phyloP scores from a whole-genome alignment of 495 filamentous ascomycete species.

The Annulohypoxylon nitens region DNA sequence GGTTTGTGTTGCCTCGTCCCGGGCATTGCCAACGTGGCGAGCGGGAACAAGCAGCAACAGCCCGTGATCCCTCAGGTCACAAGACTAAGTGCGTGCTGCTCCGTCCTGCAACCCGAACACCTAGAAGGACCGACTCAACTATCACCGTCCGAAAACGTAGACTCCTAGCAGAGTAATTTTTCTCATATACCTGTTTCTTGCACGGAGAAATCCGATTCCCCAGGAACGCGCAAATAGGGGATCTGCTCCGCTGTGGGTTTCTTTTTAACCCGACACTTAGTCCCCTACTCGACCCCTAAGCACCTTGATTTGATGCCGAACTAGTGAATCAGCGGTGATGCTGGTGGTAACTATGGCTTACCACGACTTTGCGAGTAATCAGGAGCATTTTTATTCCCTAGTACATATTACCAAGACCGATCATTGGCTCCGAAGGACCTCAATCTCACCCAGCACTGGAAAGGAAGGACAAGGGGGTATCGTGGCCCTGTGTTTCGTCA shows the following conservation, averaged over 20 bases:
- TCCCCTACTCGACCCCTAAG: slow-evolving; percentile 11
- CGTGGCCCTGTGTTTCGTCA: slow-evolving; percentile 49
- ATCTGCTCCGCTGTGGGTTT: slow-evolving; percentile 21
- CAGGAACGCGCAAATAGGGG: slow-evolving; percentile 29
- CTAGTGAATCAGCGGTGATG: slow-evolving; percentile 17
- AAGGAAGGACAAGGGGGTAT: slow-evolving; percentile 43
- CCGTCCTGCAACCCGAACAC: slow-evolving; percentile 41
- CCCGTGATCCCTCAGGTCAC: slow-evolving; percentile 41
- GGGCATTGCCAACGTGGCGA: slow-evolving; percentile 42
- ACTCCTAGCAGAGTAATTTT: slow-evolving; percentile 24
- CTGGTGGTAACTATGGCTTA: slow-evolving; percentile 3
- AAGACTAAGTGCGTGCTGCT: slow-evolving; percentile 37
- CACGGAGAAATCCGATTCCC: slow-evolving; percentile 11
- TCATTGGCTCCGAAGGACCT: slow-evolving; percentile 1
- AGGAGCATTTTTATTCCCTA: slow-evolving; percentile 23
- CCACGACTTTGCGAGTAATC: not conserved
- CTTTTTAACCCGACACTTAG: slow-evolving; percentile 11
- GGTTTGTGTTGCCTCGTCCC: slow-evolving; percentile 42
- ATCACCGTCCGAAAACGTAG: slow-evolving; percentile 38
- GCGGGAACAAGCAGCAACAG: slow-evolving; percentile 30
- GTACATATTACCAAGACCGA: slow-evolving; percentile 18
- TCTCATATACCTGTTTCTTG: slow-evolving; percentile 1
- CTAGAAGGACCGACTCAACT: slow-evolving; percentile 49
- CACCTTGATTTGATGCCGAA: slow-evolving; percentile 32
- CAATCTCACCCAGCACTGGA: slow-evolving; percentile 17